These are phyloP conservation scores for Sporisorium exsertum DNA, from an alignment of 1,284 basidiomycete species.

Conservation along the genomic window DNA sequence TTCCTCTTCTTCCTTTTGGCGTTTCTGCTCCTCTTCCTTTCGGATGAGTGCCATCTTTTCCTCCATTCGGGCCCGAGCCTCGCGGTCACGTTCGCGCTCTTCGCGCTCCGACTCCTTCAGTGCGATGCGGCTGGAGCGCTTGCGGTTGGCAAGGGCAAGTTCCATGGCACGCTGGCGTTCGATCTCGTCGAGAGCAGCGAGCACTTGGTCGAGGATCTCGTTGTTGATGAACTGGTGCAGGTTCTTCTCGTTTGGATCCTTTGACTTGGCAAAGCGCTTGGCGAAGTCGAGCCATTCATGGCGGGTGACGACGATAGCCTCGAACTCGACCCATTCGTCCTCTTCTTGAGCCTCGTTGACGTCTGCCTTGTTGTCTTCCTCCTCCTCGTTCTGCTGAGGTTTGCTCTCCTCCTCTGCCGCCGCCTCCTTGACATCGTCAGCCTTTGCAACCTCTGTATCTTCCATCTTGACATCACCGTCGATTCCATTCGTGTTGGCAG, in stretches of 20 bases:
- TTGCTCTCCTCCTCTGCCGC: conserved; percentile 11
- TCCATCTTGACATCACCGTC: conserved; percentile 26
- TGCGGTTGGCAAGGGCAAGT: conserved; percentile 78
- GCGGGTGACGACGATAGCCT: conserved; percentile 79
- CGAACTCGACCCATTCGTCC: conserved; percentile 67
- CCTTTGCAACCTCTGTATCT: conserved; percentile 17
- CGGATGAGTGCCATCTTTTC: conserved; percentile 71
- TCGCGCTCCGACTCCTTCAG: conserved; percentile 75
- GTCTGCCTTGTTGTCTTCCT: conserved; percentile 53
- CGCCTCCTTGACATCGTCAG: conserved; percentile 59
- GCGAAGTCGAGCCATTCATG: conserved; percentile 77
- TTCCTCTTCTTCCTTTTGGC: conserved; percentile 70
- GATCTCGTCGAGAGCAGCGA: conserved; percentile 71
- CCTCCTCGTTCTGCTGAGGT: conserved; percentile 42
- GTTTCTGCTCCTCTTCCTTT: conserved; percentile 75
- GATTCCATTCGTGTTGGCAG: conserved; percentile 3
- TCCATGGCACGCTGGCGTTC: conserved; percentile 74
- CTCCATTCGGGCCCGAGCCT: conserved; percentile 69
- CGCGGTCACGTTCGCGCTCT: conserved; percentile 70
- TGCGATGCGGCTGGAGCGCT: conserved; percentile 85
- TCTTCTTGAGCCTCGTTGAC: conserved; percentile 49
- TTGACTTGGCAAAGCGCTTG: conserved; percentile 78
- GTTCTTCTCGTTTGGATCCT: conserved; percentile 82
- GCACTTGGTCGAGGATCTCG: conserved; percentile 77
- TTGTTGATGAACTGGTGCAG: conserved; percentile 78